A percentile compares a stretch with the other conserved stretches of the same genome.
phyloP scores from a whole-genome alignment of 768 basidiomycete species.

The Suillus paluster region DNA sequence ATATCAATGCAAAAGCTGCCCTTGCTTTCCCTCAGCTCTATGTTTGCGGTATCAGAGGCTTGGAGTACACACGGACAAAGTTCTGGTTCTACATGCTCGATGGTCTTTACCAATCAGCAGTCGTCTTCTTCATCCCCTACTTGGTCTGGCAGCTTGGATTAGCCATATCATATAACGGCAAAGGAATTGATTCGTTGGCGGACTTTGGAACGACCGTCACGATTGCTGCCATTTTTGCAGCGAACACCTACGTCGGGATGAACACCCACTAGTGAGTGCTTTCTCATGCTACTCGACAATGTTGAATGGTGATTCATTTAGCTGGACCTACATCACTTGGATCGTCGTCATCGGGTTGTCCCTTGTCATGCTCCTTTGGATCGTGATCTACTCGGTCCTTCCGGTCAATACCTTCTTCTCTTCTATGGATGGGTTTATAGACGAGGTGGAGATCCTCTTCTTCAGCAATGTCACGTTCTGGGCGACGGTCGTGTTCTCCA shows the following conservation, averaged over 20 bases:
- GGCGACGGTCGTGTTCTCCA: constrained; percentile 73
- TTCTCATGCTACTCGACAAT: constrained; percentile 13
- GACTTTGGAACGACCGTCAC: constrained; percentile 94
- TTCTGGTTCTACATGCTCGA: constrained; percentile 97
- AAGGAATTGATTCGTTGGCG: constrained; percentile 73
- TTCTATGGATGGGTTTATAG: constrained; percentile 66
- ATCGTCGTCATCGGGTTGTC: constrained; percentile 79
- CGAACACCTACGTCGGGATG: constrained; percentile 88
- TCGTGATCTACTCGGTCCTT: constrained; percentile 86
- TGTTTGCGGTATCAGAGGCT: constrained; percentile 88
- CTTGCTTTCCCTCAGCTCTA: constrained; percentile 96
- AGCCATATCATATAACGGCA: constrained; percentile 77
- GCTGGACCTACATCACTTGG: constrained; percentile 89
- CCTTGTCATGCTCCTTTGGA: constrained; percentile 85
- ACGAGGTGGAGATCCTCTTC: constrained; percentile 77
- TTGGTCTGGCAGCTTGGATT: constrained; percentile 68
- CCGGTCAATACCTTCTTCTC: constrained; percentile 76
- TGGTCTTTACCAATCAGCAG: constrained; percentile 89
- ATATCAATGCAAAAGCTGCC: constrained; percentile 87
- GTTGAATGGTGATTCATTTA: constrained; percentile 28
- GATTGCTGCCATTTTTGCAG: constrained; percentile 84
- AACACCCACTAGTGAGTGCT: constrained; percentile 85
- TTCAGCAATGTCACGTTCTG: constrained; percentile 84
- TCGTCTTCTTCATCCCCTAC: constrained; percentile 88
- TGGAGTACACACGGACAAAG: constrained; percentile 89